Conservation (phyloP, 75 land plant genomes). For the Selaginella moellendorffii region DNA sequence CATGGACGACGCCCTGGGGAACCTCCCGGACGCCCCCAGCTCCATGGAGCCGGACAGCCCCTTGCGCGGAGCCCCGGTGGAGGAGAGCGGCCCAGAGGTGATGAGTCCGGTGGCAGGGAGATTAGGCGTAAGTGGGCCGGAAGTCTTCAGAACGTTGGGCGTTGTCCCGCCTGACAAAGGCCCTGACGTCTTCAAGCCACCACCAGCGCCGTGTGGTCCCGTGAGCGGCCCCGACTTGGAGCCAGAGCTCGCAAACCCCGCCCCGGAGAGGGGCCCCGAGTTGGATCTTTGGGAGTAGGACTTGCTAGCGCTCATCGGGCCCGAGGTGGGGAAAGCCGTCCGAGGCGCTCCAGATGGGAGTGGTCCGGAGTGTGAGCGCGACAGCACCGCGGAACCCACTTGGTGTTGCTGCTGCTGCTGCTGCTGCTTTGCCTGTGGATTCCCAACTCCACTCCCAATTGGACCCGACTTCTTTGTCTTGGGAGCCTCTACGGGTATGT, state of each 20-base stretch:
- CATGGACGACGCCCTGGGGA: constrained; percentile 19
- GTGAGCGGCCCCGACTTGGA: constrained; percentile 37
- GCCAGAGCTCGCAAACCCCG: background rate
- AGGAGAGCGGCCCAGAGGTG: constrained; percentile 43
- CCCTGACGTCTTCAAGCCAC: constrained; percentile 5
- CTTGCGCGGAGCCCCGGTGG: constrained; percentile 26
- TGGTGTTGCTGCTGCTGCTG: too few species aligned
- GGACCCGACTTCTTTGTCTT: constrained; percentile 46
- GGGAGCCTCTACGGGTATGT: constrained; percentile 33
- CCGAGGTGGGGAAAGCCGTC: constrained; percentile 21
- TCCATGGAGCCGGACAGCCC: constrained; percentile 52
- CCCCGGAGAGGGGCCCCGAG: constrained; percentile 56
- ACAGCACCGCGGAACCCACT: constrained; percentile 28
- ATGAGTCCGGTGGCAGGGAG: constrained; percentile 43
- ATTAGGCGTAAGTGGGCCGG: constrained; percentile 39
- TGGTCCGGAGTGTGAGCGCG: constrained; percentile 34
- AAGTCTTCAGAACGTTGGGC: constrained; percentile 34
- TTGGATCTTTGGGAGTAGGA: constrained; percentile 21
- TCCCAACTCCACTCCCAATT: constrained; percentile 13
- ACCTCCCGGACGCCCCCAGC: constrained; percentile 17
- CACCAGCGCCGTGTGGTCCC: background rate
- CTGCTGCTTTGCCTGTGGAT: constrained; percentile 31
- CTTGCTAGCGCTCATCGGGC: constrained; percentile 15
- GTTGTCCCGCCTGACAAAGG: constrained; percentile 15
- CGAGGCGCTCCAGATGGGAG: constrained; percentile 16